phyloP scores from a whole-genome alignment of 306 rosid species.

The Trichosanthes truncata region DNA sequence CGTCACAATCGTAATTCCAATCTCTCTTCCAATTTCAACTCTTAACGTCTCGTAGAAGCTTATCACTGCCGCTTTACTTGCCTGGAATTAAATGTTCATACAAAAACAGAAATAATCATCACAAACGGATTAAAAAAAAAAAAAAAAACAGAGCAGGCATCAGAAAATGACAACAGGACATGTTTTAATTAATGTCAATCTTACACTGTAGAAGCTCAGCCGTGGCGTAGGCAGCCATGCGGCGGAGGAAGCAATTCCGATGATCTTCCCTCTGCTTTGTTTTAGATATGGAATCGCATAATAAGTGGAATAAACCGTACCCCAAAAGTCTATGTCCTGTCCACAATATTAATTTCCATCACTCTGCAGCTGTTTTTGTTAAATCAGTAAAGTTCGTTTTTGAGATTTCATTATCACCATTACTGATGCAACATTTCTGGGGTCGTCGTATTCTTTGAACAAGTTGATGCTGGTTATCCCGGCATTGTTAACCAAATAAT shows the following conservation, averaged over 20 bases:
- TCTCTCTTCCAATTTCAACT: conserved; percentile 41
- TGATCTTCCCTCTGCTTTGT: conserved; percentile 41
- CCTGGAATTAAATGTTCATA: conserved; percentile 16
- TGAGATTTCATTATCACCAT: neutral
- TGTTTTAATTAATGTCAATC: no score
- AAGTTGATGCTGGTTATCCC: conserved; percentile 31
- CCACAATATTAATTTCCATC: neutral
- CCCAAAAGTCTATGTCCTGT: conserved; percentile 64
- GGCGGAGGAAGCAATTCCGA: conserved; percentile 43
- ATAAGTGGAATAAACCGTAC: conserved; percentile 39
- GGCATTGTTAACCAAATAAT: conserved; percentile 67
- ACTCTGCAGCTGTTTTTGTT: neutral
- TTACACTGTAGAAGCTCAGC: conserved; percentile 29
- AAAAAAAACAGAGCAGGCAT: neutral
- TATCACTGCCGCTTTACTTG: conserved; percentile 52
- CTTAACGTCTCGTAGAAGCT: conserved; percentile 53
- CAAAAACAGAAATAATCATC: neutral
- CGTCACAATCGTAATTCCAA: conserved; percentile 52
- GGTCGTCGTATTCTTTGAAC: conserved; percentile 26
- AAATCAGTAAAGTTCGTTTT: neutral
- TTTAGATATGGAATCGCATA: conserved; percentile 50
- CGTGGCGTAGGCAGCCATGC: conserved; percentile 45
- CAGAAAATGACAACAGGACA: neutral
- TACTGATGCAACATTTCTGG: neutral
- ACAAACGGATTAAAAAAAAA: no score